Percentiles rank a stretch among this genome's conserved stretches.
These are phyloP conservation scores for Scheffersomyces titani DNA, from an alignment of 1,139 yeast genomes.

Conservation along the genomic window DNA sequence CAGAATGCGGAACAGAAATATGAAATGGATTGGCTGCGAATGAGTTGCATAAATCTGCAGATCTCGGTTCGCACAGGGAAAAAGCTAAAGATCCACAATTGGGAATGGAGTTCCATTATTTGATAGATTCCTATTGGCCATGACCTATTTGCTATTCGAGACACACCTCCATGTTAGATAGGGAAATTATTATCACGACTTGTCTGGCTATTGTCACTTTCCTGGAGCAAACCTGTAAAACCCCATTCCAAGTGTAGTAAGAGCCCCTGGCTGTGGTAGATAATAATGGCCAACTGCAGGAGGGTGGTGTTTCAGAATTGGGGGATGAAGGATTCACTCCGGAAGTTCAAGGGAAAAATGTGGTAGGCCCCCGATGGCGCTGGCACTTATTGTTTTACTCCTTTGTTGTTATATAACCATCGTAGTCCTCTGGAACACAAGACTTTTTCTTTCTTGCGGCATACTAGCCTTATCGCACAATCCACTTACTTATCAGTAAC, in stretches of 20 bases:
- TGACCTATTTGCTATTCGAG: not conserved
- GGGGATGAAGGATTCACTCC: not conserved
- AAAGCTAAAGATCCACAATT: not conserved
- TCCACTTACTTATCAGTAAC: not conserved
- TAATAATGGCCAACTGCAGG: not conserved
- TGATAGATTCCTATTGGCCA: not conserved
- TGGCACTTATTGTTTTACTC: not conserved
- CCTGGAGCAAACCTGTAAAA: not conserved
- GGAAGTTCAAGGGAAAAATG: not conserved
- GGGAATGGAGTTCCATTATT: not conserved
- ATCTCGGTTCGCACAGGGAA: not conserved
- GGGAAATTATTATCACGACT: not conserved
- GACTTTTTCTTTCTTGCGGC: not conserved
- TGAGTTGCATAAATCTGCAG: not conserved
- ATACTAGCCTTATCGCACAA: not conserved
- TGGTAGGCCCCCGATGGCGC: not conserved
- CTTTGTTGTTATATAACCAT: not conserved
- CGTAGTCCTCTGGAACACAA: not conserved
- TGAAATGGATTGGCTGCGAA: not conserved
- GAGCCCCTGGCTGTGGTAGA: not conserved
- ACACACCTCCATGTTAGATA: not conserved
- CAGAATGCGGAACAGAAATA: not conserved
- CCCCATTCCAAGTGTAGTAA: not conserved
- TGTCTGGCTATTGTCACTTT: not conserved
- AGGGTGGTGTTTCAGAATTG: not conserved